Evolutionary conservation across 177 flowering plant genomes (phyloP).

Genomic region (Telopea speciosissima): DNA sequence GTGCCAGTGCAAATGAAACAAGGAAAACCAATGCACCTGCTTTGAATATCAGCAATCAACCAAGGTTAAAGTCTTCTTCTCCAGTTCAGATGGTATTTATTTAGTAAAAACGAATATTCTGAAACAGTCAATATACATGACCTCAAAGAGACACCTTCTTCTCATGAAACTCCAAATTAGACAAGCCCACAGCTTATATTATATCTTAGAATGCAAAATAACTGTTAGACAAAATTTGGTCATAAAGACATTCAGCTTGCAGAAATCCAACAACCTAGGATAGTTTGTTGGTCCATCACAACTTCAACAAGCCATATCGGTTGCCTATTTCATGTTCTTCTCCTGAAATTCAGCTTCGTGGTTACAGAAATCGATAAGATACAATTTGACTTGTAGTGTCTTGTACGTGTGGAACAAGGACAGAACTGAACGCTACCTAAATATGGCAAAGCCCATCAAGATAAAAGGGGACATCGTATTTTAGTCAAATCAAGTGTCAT

Average conservation of each 20-base stretch:
- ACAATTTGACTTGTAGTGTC: background rate
- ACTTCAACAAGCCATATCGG: background rate
- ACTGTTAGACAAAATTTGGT: background rate
- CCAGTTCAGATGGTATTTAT: no score
- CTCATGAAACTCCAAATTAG: no score
- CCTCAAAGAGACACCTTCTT: no score
- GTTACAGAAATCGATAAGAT: background rate
- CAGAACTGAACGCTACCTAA: background rate
- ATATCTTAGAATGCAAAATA: background rate
- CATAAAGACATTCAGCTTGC: background rate
- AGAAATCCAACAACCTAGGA: background rate
- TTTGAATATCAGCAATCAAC: no score
- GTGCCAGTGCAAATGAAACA: background rate
- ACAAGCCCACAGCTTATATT: no score
- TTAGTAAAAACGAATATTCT: no score
- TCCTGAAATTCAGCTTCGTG: background rate
- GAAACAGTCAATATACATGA: no score
- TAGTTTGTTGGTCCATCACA: background rate
- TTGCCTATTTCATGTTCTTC: background rate
- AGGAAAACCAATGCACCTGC: background rate
- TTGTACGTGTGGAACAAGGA: background rate
- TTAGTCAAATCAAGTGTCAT: conserved; percentile 16
- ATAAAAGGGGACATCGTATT: background rate
- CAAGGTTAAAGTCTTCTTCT: no score
- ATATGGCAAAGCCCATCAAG: background rate